A percentile compares a stretch with the other conserved stretches of the same genome.
These are phyloP conservation scores for Aspergillus terreus DNA, from an alignment of 2,329 filamentous ascomycete genomes.

Conservation along the genomic window DNA sequence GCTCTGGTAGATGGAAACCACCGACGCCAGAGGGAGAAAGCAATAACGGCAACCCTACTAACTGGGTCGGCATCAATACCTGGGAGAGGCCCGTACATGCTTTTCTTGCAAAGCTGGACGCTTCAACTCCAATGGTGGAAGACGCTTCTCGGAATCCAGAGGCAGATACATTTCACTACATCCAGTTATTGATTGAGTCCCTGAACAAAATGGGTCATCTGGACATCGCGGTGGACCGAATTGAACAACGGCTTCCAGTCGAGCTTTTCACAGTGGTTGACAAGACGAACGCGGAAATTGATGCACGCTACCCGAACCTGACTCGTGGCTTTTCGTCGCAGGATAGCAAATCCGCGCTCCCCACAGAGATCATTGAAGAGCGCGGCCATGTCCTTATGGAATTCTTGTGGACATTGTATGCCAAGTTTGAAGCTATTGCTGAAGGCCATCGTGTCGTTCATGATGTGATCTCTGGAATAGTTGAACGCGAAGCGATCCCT, in stretches of 20 bases:
- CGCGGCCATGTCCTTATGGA: conserved; percentile 85
- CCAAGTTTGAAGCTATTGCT: conserved; percentile 94
- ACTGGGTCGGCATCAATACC: conserved; percentile 31
- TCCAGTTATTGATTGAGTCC: conserved; percentile 80
- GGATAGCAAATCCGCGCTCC: conserved; percentile 55
- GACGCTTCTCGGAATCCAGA: conserved; percentile 92
- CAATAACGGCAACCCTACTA: conserved; percentile 19
- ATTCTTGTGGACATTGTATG: conserved; percentile 85
- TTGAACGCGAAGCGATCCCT: conserved; percentile 69
- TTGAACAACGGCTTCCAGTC: conserved; percentile 89
- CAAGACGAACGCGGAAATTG: conserved; percentile 90
- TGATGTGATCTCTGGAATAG: conserved; percentile 82
- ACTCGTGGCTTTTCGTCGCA: conserved; percentile 49
- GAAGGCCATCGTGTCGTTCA: conserved; percentile 93
- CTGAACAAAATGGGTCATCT: conserved; percentile 84
- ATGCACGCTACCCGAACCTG: conserved; percentile 85
- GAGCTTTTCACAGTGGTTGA: conserved; percentile 93
- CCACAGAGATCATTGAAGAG: conserved; percentile 68
- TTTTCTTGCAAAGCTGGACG: conserved; percentile 57
- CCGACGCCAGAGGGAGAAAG: conserved; percentile 46
- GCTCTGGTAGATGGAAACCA: conserved; percentile 89
- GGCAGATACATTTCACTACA: conserved; percentile 91
- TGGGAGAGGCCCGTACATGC: conserved; percentile 55
- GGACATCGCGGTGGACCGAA: conserved; percentile 79
- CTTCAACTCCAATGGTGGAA: conserved; percentile 62